Percentiles rank a stretch among this genome's conserved stretches.
These are phyloP conservation scores for Echria macrotheca DNA, from an alignment of 495 filamentous ascomycete species.

Conservation along the genomic window DNA sequence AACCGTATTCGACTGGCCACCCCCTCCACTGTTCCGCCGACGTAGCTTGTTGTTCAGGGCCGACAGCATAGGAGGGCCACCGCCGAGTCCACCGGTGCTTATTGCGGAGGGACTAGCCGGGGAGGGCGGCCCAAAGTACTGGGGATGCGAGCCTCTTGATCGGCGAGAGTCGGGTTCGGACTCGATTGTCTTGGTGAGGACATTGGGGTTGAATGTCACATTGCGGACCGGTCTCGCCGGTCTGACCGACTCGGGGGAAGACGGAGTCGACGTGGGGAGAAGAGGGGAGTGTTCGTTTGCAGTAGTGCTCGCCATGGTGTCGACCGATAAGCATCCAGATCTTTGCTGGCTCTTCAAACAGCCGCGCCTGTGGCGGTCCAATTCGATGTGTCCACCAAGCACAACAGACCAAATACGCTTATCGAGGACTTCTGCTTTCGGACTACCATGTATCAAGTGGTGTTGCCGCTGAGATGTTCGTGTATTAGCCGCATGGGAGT, in stretches of 20 bases:
- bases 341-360: no score
- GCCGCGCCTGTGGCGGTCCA: no score
- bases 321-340: no score
- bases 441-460: no score
- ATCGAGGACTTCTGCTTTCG: no score
- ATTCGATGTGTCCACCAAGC: no score
- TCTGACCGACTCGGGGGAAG: conserved; percentile 30
- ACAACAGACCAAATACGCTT: no score
- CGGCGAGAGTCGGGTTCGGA: conserved; percentile 29
- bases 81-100: conserved; percentile 25
- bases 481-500: no score
- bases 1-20: conserved; percentile 22
- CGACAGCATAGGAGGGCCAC: conserved; percentile 65
- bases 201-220: conserved; percentile 48
- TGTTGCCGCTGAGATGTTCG: no score
- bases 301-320: conserved; percentile 16
- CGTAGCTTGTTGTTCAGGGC: conserved; percentile 82
- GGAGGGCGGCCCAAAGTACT: conserved; percentile 5
- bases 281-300: conserved; percentile 33
- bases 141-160: conserved; percentile 8
- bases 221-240: conserved; percentile 34
- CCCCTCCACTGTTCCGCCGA: conserved; percentile 69
- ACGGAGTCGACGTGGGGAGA: conserved; percentile 19
- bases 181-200: conserved; percentile 45
- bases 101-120: conserved; percentile 21